Base-by-base conservation (phyloP, 495 filamentous ascomycete species). In the Penicillium coprophilum region DNA sequence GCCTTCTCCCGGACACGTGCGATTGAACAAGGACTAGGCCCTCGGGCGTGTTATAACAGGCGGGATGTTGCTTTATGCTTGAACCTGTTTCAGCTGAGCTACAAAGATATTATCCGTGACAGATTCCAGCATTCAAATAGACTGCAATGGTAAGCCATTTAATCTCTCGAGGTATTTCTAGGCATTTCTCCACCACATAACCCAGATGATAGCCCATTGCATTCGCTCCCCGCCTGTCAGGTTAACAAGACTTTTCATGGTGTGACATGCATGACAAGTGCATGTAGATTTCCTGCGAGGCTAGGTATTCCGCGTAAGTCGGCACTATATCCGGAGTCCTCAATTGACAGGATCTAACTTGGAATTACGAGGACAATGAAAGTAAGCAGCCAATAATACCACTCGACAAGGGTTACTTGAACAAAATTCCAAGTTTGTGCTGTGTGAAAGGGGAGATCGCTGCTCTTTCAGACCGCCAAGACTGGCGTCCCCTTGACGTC, bases 1-100 rank as follows among this genome's bases (percentile, higher is more conserved):
- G 32, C 32, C 82, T 2, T 71, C 70, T 0, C 71, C 70, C 4
- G 69, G 67, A n/a, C 66, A 74, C 65, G 43, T 62, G 43, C 27
- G 51, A 21, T 40, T 63, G 27, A 40, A 44, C 10, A 43, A n/a
- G 47, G 32, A 15, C 20, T 49, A 28, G 15, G 15, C 10, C 30
- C 12, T 34, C 30, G n/a, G 28, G 9, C 13, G 6, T 27, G 4
- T n/a, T 36, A 36, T 5, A n/a, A 12, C 5, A 27, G 13, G 32
- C 32, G 15, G 12, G 32, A 13, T 13, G 7, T 4, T 36, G 13
- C n/a, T n/a, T 15, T 6, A n/a, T 1, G 13, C 15, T 36, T 36
- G 34, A n/a, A 6, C 34, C 34, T 36, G 2, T 36, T 36, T 7
- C 0, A n/a, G 15, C 13, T 8, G 32, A 34, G 32, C 32, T 5